These are phyloP conservation scores for Phyllosticta capitalensis DNA, from an alignment of 2,329 filamentous ascomycete genomes.

Conservation along the genomic window DNA sequence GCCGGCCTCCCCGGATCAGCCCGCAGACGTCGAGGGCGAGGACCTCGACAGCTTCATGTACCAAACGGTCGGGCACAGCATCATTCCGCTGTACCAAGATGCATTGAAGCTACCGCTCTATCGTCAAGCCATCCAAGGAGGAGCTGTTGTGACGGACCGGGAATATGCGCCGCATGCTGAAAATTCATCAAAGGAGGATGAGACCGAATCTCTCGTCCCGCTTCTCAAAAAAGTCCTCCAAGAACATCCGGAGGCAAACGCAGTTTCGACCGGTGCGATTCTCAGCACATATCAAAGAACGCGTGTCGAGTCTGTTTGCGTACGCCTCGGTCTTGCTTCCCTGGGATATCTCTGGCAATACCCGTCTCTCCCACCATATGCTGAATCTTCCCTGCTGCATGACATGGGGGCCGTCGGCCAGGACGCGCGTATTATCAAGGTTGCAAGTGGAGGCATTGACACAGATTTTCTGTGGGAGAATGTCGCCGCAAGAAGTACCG, in stretches of 20 bases:
- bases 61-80: slow-evolving; percentile 84
- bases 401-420: slow-evolving; percentile 74
- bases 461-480: slow-evolving; percentile 72
- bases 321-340: slow-evolving; percentile 72
- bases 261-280: slow-evolving; percentile 83
- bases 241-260: slow-evolving; percentile 71
- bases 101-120: slow-evolving; percentile 79
- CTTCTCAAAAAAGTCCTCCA: slow-evolving; percentile 59
- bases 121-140: slow-evolving; percentile 64
- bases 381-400: slow-evolving; percentile 49
- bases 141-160: slow-evolving; percentile 58
- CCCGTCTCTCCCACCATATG: slow-evolving; percentile 54
- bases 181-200: slow-evolving; percentile 45
- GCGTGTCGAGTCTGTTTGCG: slow-evolving; percentile 81
- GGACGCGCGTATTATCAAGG: slow-evolving; percentile 89
- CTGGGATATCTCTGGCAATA: slow-evolving; percentile 92
- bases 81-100: slow-evolving; percentile 74
- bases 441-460: slow-evolving; percentile 81
- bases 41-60: slow-evolving; percentile 99
- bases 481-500: slow-evolving; percentile 50
- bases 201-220: slow-evolving; percentile 78
- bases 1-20: slow-evolving; percentile 18
- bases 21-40: slow-evolving; percentile 35
- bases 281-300: slow-evolving; percentile 93
- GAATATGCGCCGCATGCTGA: slow-evolving; percentile 48